These are phyloP conservation scores for Calonectria naviculata DNA, from an alignment of 2,329 filamentous ascomycete species.

Conservation along the genomic window DNA sequence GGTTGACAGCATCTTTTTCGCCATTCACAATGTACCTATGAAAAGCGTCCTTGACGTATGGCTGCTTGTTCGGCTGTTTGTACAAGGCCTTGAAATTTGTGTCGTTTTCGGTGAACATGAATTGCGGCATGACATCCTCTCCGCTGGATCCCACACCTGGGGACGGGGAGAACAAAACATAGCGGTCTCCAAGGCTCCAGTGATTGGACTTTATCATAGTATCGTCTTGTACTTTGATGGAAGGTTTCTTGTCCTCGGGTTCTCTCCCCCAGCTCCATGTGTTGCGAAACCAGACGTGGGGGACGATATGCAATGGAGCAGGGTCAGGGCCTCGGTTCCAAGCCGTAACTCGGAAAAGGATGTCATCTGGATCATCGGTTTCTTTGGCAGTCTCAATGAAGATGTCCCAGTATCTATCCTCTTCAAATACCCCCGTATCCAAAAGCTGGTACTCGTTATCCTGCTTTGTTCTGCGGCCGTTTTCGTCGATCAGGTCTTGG, in stretches of 20 bases:
- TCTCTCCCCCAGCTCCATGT: slow-evolving; percentile 97
- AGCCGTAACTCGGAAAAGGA: slow-evolving; percentile 93
- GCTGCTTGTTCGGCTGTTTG: slow-evolving; percentile 79
- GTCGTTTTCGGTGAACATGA: slow-evolving; percentile 96
- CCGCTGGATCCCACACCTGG: slow-evolving; percentile 83
- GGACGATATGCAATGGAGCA: slow-evolving; percentile 91
- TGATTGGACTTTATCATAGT: slow-evolving; percentile 83
- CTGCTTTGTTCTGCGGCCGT: slow-evolving; percentile 78
- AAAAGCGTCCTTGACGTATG: slow-evolving; percentile 96
- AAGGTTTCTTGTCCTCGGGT: slow-evolving; percentile 79
- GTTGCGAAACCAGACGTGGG: slow-evolving; percentile 97
- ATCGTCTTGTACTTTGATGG: slow-evolving; percentile 74
- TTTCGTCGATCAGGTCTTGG: slow-evolving; percentile 86
- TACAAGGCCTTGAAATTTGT: slow-evolving; percentile 87
- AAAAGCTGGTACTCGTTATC: slow-evolving; percentile 93
- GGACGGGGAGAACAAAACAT: slow-evolving; percentile 87
- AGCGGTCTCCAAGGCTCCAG: slow-evolving; percentile 82
- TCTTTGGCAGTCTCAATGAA: slow-evolving; percentile 98
- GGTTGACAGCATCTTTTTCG: slow-evolving; percentile 85
- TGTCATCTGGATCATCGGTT: slow-evolving; percentile 87
- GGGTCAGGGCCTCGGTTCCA: slow-evolving; percentile 95
- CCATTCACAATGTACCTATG: slow-evolving; percentile 87
- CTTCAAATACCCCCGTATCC: slow-evolving; percentile 89
- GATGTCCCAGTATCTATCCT: slow-evolving; percentile 96
- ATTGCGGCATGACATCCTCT: slow-evolving; percentile 84